Percentiles rank a stretch among this genome's conserved stretches.
phyloP scores from a whole-genome alignment of 768 basidiomycete species.

The Leccinum variicolor region DNA sequence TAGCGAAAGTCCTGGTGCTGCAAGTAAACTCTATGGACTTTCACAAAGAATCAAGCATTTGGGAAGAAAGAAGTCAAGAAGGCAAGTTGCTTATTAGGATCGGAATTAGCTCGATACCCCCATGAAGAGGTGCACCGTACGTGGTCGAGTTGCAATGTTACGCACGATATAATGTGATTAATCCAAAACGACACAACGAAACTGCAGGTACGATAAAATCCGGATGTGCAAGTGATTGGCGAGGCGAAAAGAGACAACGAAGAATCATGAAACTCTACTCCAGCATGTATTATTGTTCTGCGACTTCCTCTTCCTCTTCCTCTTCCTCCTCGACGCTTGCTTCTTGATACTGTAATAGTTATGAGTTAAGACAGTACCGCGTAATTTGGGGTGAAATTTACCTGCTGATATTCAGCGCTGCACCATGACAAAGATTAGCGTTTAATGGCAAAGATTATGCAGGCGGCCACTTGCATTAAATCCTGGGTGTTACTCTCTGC shows the following conservation, averaged over 20 bases:
- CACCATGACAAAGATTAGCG: slow-evolving; percentile 2
- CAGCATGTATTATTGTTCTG: slow-evolving; percentile 29
- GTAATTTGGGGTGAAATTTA: slow-evolving; percentile 18
- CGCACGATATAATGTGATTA: slow-evolving; percentile 3
- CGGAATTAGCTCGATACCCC: not conserved
- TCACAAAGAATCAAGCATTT: not conserved
- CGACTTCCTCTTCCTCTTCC: slow-evolving; percentile 25
- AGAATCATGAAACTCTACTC: not conserved
- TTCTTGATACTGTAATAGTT: slow-evolving; percentile 53
- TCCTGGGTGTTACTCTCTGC: slow-evolving; percentile 82
- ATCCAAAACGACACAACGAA: slow-evolving; percentile 18
- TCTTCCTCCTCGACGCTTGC: slow-evolving; percentile 43
- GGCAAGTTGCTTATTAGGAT: not conserved
- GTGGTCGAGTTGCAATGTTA: not conserved
- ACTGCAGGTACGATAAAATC: slow-evolving; percentile 14
- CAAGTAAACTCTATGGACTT: not conserved
- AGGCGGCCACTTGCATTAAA: slow-evolving; percentile 60
- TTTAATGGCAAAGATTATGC: not conserved
- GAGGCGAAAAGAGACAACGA: not conserved
- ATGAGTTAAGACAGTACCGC: not conserved
- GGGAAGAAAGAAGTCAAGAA: not conserved
- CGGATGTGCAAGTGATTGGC: not conserved
- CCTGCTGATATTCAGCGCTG: slow-evolving; percentile 90
- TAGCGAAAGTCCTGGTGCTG: not conserved
- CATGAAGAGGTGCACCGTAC: not conserved